These are phyloP conservation scores for Alternaria alternata DNA, from an alignment of 2,329 filamentous ascomycete species.

Conservation along the genomic window DNA sequence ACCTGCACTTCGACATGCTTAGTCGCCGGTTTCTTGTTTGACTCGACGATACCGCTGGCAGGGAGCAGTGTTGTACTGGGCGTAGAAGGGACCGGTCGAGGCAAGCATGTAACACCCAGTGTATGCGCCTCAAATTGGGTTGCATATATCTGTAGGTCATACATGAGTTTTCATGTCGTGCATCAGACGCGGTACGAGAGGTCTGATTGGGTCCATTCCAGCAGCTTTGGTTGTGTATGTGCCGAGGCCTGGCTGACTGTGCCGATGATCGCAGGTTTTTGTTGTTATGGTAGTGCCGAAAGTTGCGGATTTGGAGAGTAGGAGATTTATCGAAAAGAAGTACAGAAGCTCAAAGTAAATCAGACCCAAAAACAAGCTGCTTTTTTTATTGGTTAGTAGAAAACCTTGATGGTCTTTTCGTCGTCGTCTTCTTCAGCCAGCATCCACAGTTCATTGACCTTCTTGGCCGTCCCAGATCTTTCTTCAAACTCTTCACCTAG, in stretches of 20 bases:
- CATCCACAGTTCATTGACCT: slow-evolving; percentile 36
- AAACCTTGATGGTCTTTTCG: slow-evolving; percentile 32
- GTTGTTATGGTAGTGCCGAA: neutral
- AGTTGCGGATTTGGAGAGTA: neutral
- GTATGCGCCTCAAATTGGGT: neutral
- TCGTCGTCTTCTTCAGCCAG: slow-evolving; percentile 31
- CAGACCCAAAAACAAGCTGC: neutral
- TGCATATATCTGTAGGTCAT: neutral
- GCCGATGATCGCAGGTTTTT: neutral
- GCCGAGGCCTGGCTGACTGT: neutral
- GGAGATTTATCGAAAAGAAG: neutral
- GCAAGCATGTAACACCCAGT: neutral
- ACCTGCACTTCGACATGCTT: neutral
- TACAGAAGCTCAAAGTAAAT: neutral
- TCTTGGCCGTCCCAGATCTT: slow-evolving; percentile 23
- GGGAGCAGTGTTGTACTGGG: neutral
- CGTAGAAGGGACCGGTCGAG: neutral
- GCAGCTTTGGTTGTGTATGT: neutral
- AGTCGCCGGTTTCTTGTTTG: neutral
- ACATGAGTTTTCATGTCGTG: neutral
- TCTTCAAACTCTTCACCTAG: slow-evolving; percentile 34
- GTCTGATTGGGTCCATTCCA: neutral
- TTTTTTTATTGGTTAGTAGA: slow-evolving; percentile 34
- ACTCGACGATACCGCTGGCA: neutral
- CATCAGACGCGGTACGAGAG: neutral